phyloP scores from a whole-genome alignment of 2,329 filamentous ascomycete species.

The Sporothrix mexicana region DNA sequence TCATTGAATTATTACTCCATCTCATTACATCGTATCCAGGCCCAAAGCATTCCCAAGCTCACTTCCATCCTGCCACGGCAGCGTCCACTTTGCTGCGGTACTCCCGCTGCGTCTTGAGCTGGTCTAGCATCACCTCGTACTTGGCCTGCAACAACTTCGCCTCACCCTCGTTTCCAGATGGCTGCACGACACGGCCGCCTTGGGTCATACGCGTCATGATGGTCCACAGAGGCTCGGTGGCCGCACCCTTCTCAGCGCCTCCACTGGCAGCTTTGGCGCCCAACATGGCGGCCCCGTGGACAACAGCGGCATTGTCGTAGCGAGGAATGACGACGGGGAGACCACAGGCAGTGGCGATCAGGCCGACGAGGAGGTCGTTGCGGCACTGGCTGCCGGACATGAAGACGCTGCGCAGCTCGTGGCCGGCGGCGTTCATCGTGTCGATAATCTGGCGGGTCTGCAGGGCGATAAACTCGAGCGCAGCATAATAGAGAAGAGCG shows the following conservation, averaged over 20 bases:
- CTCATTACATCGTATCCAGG: slow-evolving; percentile 14
- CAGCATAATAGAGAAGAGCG: slow-evolving; percentile 90
- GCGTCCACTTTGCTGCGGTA: slow-evolving; percentile 82
- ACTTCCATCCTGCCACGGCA: slow-evolving; percentile 50
- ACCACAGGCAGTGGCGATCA: slow-evolving; percentile 87
- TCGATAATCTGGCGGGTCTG: slow-evolving; percentile 96
- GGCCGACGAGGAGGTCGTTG: slow-evolving; percentile 87
- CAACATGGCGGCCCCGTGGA: slow-evolving; percentile 97
- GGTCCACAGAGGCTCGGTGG: slow-evolving; percentile 86
- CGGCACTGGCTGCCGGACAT: slow-evolving; percentile 99
- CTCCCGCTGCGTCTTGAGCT: slow-evolving; percentile 81
- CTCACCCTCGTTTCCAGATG: slow-evolving; percentile 72
- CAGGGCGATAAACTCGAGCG: slow-evolving; percentile 97
- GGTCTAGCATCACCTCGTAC: slow-evolving; percentile 94
- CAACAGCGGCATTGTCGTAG: slow-evolving; percentile 94
- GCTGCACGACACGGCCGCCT: slow-evolving; percentile 81
- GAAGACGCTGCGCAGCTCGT: slow-evolving; percentile 90
- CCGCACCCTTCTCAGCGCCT: slow-evolving; percentile 70
- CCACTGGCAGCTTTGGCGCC: slow-evolving; percentile 95
- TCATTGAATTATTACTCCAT: neutral
- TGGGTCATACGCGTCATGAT: slow-evolving; percentile 99
- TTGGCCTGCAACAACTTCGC: slow-evolving; percentile 84
- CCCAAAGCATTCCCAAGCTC: neutral
- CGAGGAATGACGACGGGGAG: slow-evolving; percentile 93
- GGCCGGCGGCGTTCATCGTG: slow-evolving; percentile 88